Conservation (phyloP, 208 protist genomes). For the Endotrypanum monterogeii region DNA sequence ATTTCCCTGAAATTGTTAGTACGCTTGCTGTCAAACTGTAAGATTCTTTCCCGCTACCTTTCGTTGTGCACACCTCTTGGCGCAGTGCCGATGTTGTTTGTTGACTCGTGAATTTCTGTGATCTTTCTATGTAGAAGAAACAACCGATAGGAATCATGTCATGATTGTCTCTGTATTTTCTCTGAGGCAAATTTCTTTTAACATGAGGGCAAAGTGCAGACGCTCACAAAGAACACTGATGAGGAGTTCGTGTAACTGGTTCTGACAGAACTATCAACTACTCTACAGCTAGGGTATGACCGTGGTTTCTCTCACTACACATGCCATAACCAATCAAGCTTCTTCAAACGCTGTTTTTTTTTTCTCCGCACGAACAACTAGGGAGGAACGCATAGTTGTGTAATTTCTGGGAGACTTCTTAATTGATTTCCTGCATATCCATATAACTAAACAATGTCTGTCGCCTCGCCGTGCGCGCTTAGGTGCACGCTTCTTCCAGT, state of each 20-base stretch:
- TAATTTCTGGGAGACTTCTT: neutral
- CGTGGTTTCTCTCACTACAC: neutral
- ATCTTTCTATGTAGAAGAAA: no score
- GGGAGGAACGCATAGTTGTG: neutral
- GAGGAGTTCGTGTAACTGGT: neutral
- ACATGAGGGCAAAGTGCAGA: neutral
- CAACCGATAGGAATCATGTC: no score
- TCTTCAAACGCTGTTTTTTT: neutral
- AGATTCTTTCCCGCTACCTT: no score
- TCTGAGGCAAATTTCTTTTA: no score
- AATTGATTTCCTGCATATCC: neutral
- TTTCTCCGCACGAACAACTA: neutral
- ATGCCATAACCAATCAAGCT: neutral
- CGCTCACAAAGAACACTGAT: neutral
- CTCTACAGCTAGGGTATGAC: neutral
- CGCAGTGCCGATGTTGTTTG: no score
- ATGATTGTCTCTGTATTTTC: no score
- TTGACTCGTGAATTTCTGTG: no score
- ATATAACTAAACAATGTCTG: neutral
- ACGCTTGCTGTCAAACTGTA: no score
- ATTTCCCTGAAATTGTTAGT: no score
- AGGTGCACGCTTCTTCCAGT: slow-evolving; percentile 33
- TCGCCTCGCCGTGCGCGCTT: neutral
- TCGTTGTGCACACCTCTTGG: no score
- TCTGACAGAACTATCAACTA: neutral